Conservation (phyloP, 768 basidiomycete genomes). For the Daedaleopsis sinensis region DNA sequence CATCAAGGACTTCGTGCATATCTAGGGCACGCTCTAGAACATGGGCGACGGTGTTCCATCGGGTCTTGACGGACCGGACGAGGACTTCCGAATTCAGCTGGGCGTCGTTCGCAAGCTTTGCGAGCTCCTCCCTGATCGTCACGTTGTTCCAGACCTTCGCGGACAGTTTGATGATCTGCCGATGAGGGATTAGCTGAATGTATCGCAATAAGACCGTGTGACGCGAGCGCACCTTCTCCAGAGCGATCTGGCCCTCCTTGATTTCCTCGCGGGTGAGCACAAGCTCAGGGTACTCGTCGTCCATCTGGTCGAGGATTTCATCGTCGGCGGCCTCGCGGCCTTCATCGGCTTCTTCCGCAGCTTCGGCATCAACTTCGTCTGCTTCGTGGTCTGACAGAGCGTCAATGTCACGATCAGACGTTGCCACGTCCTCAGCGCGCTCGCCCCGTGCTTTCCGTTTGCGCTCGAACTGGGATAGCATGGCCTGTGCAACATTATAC, state of each 20-base stretch:
- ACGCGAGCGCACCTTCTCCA: no score
- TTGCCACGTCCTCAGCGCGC: no score
- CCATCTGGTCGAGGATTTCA: slow-evolving; percentile 1
- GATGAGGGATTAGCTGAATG: no score
- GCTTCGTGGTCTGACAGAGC: slow-evolving; percentile 1
- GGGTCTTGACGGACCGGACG: slow-evolving; percentile 24
- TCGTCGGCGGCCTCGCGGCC: background rate
- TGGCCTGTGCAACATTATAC: no score
- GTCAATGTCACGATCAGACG: background rate
- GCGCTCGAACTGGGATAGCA: slow-evolving; percentile 15
- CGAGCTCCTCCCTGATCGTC: slow-evolving; percentile 11
- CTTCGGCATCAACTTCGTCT: slow-evolving; percentile 8
- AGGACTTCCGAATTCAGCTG: slow-evolving; percentile 11
- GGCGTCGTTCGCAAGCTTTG: background rate
- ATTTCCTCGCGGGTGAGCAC: background rate
- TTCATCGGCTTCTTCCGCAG: slow-evolving; percentile 8
- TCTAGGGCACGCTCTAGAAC: slow-evolving; percentile 21
- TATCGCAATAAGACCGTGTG: no score
- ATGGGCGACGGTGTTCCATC: slow-evolving; percentile 29
- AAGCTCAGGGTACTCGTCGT: background rate
- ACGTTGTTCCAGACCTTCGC: slow-evolving; percentile 16
- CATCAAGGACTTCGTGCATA: slow-evolving; percentile 18
- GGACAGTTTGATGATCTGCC: slow-evolving; percentile 18
- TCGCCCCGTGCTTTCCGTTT: background rate
- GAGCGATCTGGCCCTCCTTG: background rate